Base-by-base conservation (phyloP, 1,284 basidiomycete species). In the Heterobasidion parviporum region DNA sequence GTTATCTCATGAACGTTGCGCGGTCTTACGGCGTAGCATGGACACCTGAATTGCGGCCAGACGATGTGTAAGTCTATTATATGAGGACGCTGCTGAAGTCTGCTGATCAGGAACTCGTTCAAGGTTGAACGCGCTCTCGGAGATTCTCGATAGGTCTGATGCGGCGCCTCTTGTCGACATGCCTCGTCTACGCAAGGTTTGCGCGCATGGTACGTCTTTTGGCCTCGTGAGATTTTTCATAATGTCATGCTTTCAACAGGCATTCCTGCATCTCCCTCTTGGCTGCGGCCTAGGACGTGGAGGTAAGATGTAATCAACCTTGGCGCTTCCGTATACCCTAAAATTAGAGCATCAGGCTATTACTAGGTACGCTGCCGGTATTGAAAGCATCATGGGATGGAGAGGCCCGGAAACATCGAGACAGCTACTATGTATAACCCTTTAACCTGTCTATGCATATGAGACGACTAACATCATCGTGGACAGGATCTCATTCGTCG, bases 221-320 rank as follows among this genome's bases (percentile, higher is more conserved):
- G 54, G 32, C 48, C 41, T 15, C 26, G 57, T 45, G 55, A 41
- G 45, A 26, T 33, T 58, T 56, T 59, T 54, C 56, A 52, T 52
- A 10, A 15, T 45, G 46, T 45, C 45, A 50, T 8, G 49, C 15
- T 54, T 41, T 54, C 35, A 20, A 12, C 61, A 89, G 86, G 87
- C 56, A 77, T 89, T 50, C 85, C 87, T 54, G 78, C 85, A 59
- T 74, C 85, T 61, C 87, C 87, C 36, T 68, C 76, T 14, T 89
- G 87, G 85, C 71, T 89, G 56, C 77, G 87, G 51, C 83, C 87
- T 35, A 75, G 84, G 53, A 74, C 87, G 61, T 89, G 87, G 87
- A 85, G 81, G 87, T 87, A 59, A 67, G 83, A 67, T 36, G 50
- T 54, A n/a, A 33, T 52, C 35, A 14, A 10, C 20, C 43, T 53